Conservation (phyloP, 2,329 filamentous ascomycete species). For the Seiridium unicorne region DNA sequence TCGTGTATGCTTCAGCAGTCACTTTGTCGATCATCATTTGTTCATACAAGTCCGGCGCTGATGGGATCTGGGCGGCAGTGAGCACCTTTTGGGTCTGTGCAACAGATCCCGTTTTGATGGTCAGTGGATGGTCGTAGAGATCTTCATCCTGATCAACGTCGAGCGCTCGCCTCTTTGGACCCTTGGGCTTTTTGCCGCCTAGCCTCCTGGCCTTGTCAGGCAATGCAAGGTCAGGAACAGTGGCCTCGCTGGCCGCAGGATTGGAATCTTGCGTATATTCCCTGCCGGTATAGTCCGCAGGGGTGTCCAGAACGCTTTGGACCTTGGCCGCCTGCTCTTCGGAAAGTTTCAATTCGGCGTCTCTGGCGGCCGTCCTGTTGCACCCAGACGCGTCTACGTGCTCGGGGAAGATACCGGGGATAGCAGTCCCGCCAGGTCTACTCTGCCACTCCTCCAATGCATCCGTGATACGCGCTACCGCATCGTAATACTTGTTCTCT, state of each 20-base stretch:
- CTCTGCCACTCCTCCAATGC: conserved; percentile 75
- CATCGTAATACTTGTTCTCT: conserved; percentile 84
- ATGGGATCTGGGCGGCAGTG: neutral
- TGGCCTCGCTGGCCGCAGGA: neutral
- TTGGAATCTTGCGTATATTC: neutral
- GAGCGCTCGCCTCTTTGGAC: neutral
- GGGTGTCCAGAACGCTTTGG: neutral
- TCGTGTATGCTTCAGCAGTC: conserved; percentile 6
- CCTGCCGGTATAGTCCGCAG: conserved; percentile 3
- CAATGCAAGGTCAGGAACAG: conserved; percentile 10
- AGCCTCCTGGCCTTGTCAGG: neutral
- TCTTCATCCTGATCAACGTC: neutral
- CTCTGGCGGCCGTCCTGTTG: conserved; percentile 51
- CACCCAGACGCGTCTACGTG: conserved; percentile 78
- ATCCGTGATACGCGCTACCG: conserved; percentile 80
- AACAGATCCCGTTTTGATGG: neutral
- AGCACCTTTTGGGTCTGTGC: neutral
- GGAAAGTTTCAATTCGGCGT: conserved; percentile 23
- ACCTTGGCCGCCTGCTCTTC: neutral
- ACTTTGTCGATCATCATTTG: conserved; percentile 6
- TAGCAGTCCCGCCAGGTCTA: conserved; percentile 49
- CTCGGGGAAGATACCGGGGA: conserved; percentile 81
- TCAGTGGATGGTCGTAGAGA: conserved; percentile 6
- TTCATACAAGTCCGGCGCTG: conserved; percentile 10
- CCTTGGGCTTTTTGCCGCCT: neutral